Evolutionary conservation across 495 filamentous ascomycete species (phyloP), one percentile per base, ranked within the genome.

Genomic region (Lepraria neglecta): DNA sequence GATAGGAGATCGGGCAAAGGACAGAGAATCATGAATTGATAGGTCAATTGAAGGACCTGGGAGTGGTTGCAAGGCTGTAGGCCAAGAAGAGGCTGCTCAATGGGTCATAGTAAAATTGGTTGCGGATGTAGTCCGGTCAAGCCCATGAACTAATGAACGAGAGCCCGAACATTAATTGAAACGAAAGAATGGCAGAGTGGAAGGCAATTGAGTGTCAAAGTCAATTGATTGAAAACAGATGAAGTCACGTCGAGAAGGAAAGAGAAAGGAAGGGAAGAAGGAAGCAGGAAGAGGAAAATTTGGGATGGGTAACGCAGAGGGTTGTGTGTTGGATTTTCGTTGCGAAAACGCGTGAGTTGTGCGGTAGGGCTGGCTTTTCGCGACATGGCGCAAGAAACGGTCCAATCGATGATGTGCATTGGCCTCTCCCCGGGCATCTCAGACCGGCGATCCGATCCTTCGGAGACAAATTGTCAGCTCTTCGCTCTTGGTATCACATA

Each of bases 81-180:
- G 28, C 24, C 27, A 10, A 52, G 3, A 51, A 31, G n/a, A 54
- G 51, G 51, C 51, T 30, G 15, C 35, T 54, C 30, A 54, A 38
- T 54, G 51, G 51, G 30, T 21, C 31, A 54, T 35, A 35, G 3
- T 17, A 33, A 54, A 54, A 54, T 54, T 38, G n/a, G 51, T 54
- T 54, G 51, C 51, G 51, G 51, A 38, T 54, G 51, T 54, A 35
- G 51, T 54, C 30, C 30, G 51, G 17, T 54, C 17, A 54, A 54
- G 31, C 51, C 51, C 17, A 19, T 19, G 46, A 19, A 33, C n/a
- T 3, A 19, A 3, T 38, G 4, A 50, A 10, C 12, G 2, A 35
- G 35, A n/a, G 30, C 15, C 17, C 31, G n/a, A 54, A 35, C 31
- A 54, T 54, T 15, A 54, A 54, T 54, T 54, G 51, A n/a, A 38